Percentiles rank a stretch among this genome's conserved stretches.
phyloP scores from a whole-genome alignment of 208 protist genomes.

The Porcisia hertigi region DNA sequence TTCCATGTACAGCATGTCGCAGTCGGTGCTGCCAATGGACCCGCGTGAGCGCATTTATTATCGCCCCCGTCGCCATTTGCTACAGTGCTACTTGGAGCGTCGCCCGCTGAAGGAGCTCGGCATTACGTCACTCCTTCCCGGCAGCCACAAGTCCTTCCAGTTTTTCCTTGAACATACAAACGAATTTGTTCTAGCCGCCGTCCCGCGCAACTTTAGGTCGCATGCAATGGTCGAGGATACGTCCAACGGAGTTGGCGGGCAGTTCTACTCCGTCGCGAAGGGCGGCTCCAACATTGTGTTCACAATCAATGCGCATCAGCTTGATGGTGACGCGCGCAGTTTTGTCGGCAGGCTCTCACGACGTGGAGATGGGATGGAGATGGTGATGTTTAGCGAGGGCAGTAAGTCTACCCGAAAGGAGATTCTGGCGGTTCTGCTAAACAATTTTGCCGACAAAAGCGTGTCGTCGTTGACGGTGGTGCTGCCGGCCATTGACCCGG shows the following conservation, averaged over 20 bases:
- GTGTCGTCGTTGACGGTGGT: slow-evolving; percentile 40
- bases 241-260: slow-evolving; percentile 30
- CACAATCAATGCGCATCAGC: slow-evolving; percentile 30
- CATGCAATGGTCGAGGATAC: slow-evolving; percentile 29
- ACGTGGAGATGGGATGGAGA: slow-evolving; percentile 29
- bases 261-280: slow-evolving; percentile 27
- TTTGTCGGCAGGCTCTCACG: slow-evolving; percentile 43
- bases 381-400: slow-evolving; percentile 51
- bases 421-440: slow-evolving; percentile 33
- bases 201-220: slow-evolving; percentile 13
- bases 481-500: slow-evolving; percentile 46
- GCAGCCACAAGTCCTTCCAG: slow-evolving; percentile 28
- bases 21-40: slow-evolving; percentile 45
- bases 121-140: slow-evolving; percentile 19
- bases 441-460: slow-evolving; percentile 32
- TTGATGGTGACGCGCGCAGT: slow-evolving; percentile 33
- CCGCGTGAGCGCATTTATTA: slow-evolving; percentile 54
- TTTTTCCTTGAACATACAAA: slow-evolving; percentile 48
- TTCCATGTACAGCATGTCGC: slow-evolving; percentile 54
- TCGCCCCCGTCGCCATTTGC: slow-evolving; percentile 40
- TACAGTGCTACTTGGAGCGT: slow-evolving; percentile 51
- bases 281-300: slow-evolving; percentile 37
- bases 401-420: slow-evolving; percentile 38
- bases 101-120: slow-evolving; percentile 19
- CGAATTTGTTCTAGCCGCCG: slow-evolving; percentile 44